phyloP scores from a whole-genome alignment of 352 stramenopile genomes.

The Globisporangium canariense region DNA sequence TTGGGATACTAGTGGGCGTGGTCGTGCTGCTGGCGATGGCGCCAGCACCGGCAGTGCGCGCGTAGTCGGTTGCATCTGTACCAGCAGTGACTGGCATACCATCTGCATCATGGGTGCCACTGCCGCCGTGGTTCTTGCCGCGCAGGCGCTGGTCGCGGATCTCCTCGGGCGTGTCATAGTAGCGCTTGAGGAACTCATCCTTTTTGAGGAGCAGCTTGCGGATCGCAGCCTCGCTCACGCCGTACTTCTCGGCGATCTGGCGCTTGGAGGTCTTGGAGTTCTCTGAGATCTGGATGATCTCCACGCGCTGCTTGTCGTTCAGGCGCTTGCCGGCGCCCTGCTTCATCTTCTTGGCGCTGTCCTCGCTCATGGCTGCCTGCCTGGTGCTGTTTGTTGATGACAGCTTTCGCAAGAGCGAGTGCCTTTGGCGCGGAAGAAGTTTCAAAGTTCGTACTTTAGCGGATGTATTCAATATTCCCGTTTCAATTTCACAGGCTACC shows the following conservation, averaged over 20 bases:
- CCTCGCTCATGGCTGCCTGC: conserved; percentile 22
- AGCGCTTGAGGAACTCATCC: conserved; percentile 73
- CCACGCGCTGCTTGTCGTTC: conserved; percentile 78
- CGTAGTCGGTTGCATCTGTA: not conserved
- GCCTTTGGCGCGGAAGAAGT: not conserved
- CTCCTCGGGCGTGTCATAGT: conserved; percentile 78
- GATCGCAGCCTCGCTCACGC: conserved; percentile 76
- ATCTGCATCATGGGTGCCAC: conserved; percentile 5
- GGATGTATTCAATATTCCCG: not conserved
- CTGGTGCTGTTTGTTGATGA: not conserved
- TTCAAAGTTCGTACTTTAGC: not conserved
- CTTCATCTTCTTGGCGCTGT: conserved; percentile 57
- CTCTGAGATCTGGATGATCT: conserved; percentile 82
- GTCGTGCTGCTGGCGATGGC: not conserved
- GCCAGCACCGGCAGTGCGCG: not conserved
- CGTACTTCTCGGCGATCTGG: conserved; percentile 71
- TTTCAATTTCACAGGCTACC: not conserved
- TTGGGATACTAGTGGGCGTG: not conserved
- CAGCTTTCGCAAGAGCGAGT: not conserved
- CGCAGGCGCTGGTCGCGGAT: conserved; percentile 68
- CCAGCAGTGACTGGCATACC: not conserved
- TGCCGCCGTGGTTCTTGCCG: conserved; percentile 43
- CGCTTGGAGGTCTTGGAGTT: conserved; percentile 79
- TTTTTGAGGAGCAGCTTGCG: conserved; percentile 81
- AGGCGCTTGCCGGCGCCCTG: conserved; percentile 69